Evolutionary conservation across 768 basidiomycete genomes (phyloP).

Genomic region (Mycena leptocephala): DNA sequence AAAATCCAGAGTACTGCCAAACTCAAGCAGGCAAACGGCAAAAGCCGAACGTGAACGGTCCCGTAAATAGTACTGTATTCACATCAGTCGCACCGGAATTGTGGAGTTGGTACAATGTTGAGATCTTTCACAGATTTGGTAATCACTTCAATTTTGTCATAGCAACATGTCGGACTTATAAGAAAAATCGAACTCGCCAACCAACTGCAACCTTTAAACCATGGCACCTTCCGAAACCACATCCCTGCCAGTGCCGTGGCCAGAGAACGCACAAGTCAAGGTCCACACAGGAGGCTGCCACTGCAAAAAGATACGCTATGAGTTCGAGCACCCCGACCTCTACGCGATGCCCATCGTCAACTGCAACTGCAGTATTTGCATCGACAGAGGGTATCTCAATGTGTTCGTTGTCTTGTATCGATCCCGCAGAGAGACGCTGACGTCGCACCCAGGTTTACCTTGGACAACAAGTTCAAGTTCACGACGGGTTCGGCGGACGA

Average conservation of each 20-base stretch:
- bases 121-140: too few species aligned
- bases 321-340: slow-evolving; percentile 29
- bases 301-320: slow-evolving; percentile 31
- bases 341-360: slow-evolving; percentile 19
- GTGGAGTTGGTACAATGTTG: too few species aligned
- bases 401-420: slow-evolving; percentile 18
- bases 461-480: slow-evolving; percentile 20
- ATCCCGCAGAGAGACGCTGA: not conserved
- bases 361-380: slow-evolving; percentile 35
- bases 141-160: too few species aligned
- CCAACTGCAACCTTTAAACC: too few species aligned
- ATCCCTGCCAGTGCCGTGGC: slow-evolving; percentile 32
- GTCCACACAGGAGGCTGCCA: slow-evolving; percentile 29
- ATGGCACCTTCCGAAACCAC: not conserved
- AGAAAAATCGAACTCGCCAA: too few species aligned
- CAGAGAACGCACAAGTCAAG: slow-evolving; percentile 9
- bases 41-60: too few species aligned
- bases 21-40: too few species aligned
- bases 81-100: too few species aligned
- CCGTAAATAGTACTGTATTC: too few species aligned
- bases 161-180: too few species aligned
- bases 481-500: slow-evolving; percentile 19
- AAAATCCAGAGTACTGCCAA: too few species aligned
- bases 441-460: slow-evolving; percentile 17
- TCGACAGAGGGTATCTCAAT: slow-evolving; percentile 17